Evolutionary conservation across 78 protist species (phyloP), one percentile per base, ranked within the genome.

Genomic region (Cavenderia fasciculata): DNA sequence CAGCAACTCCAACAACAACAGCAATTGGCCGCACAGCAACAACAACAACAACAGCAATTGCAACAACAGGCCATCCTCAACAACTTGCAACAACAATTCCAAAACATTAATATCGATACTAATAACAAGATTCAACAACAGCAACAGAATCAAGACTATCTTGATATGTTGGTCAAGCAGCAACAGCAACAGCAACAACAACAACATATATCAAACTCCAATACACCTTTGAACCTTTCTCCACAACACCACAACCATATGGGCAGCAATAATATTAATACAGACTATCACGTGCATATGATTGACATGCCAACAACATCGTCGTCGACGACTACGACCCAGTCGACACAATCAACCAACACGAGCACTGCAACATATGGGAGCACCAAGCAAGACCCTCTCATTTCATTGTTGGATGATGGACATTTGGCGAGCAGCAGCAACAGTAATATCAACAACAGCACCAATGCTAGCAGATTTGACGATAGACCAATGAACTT

Each of bases 271-370:
- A n/a, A n/a, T n/a, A n/a, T n/a, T n/a, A 43, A 69, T 4, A 68
- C 90, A 18, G 90, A 82, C 44, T 82, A 68, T 43, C 65, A 82
- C 40, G 90, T 82, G 1, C 90, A 82, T 43, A 23, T 82, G 54
- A 82, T 82, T 29, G 90, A 82, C 33, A 82, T 82, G 27, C 78
- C 76, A 10, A 31, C 7, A 21, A 5, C 40, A 2, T 4, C 47
- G 4, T n/a, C n/a, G n/a, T n/a, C n/a, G 46, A 43, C 47, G 21
- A 16, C 16, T 41, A 16, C 56, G 27, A 43, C 19, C 63, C 10
- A 3, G 21, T 41, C 25, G 8, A 59, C 12, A 12, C 14, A 18
- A 12, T 14, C 14, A 12, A 49, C 27, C 54, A 49, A 49, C 54
- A 49, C n/a, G n/a, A n/a, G n/a, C 12, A 14, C 54, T 18, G 54